Evolutionary conservation across 2,329 filamentous ascomycete species (phyloP), one percentile per base, ranked within the genome.

Genomic region (Colletotrichum musae): DNA sequence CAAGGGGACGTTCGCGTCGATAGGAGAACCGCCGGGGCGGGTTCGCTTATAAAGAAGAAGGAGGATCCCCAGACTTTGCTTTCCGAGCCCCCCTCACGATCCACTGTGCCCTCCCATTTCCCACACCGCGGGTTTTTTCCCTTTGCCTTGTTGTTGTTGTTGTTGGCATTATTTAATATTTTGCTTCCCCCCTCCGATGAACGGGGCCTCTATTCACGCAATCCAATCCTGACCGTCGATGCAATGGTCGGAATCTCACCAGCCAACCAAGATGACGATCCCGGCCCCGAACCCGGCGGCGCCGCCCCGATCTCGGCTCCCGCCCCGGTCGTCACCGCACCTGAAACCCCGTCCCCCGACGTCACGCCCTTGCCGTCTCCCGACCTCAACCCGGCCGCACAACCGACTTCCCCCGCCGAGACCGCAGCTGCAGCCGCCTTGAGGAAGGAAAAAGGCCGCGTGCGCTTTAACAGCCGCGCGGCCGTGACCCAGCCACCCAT

Each of bases 401-500:
- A 47, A 16, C 53, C 58, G 21, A 47, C 39, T 24, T 56, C 21
- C 50, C 24, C 45, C n/a, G 36, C 67, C 58, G 58, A 68, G 58
- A 54, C 67, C 52, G 71, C 67, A 45, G 71, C 59, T 41, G 72
- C 72, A 51, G 72, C 72, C 41, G 72, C 73, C 51, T 52, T 73
- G 36, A 83, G 78, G 72, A 82, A 79, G 57, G 84, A 86, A 70
- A 86, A 84, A 71, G 83, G 81, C 3, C 81, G 84, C 32, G 84
- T 86, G 32, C 80, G 84, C 6, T 86, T 86, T 72, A 85, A 85
- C 73, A 86, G 83, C 75, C 81, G 78, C 65, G 81, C 83, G 32
- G 81, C 73, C 18, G 76, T 74, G 24, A 77, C 73, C 48, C 77
- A 70, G 68, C 78, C 73, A 56, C 75, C 71, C 12, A 61, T 56